These are phyloP conservation scores for Ceratocystis ficicola DNA, from an alignment of 2,329 filamentous ascomycete genomes.

Conservation along the genomic window DNA sequence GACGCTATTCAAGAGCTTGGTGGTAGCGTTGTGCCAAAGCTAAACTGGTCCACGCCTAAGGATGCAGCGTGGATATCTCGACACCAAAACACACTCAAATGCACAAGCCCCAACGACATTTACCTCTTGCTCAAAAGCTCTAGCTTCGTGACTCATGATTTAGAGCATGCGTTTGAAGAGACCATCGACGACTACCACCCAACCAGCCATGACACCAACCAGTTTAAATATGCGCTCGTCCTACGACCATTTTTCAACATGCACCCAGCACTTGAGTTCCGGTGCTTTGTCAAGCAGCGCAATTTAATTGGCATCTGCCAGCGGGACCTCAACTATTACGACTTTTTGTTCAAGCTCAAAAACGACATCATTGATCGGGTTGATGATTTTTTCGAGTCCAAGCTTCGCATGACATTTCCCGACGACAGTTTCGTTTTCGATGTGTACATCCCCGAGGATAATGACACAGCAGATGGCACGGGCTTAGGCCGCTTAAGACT, in stretches of 20 bases:
- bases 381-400: slow-evolving; percentile 62
- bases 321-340: slow-evolving; percentile 80
- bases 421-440: slow-evolving; percentile 82
- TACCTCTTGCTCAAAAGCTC: slow-evolving; percentile 91
- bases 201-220: slow-evolving; percentile 36
- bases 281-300: slow-evolving; percentile 81
- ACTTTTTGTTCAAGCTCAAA: slow-evolving; percentile 58
- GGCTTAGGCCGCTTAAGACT: slow-evolving; percentile 66
- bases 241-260: slow-evolving; percentile 79
- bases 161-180: slow-evolving; percentile 85
- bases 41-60: slow-evolving; percentile 96
- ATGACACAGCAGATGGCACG: slow-evolving; percentile 33
- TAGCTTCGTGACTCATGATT: slow-evolving; percentile 85
- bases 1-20: slow-evolving; percentile 68
- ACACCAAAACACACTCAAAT: slow-evolving; percentile 82
- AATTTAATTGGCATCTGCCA: slow-evolving; percentile 74
- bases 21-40: slow-evolving; percentile 76
- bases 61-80: slow-evolving; percentile 86
- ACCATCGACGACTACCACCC: slow-evolving; percentile 32
- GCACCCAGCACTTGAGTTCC: slow-evolving; percentile 85
- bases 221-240: slow-evolving; percentile 66
- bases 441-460: slow-evolving; percentile 70
- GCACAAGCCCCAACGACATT: slow-evolving; percentile 75
- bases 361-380: slow-evolving; percentile 56
- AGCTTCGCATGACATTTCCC: slow-evolving; percentile 64